Evolutionary conservation across 148 eudicot species (phyloP), one percentile per base, ranked within the genome.

Genomic region (Rhododendron ferrugineum): DNA sequence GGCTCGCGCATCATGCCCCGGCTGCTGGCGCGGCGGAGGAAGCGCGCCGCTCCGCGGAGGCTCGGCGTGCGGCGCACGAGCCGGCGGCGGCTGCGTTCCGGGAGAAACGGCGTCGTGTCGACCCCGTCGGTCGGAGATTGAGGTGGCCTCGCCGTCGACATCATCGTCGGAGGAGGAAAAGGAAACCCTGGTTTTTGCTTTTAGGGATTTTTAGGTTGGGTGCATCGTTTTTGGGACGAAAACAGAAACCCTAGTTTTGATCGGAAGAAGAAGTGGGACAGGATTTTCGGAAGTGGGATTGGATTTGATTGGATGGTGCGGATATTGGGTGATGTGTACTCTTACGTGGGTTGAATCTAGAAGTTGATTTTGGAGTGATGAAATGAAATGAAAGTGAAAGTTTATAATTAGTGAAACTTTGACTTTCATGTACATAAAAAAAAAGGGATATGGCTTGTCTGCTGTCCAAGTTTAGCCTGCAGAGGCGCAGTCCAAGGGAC

Each of bases 1-100:
- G 92, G 94, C 84, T 92, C 94, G 44, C 95, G 90, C 87, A 94
- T 88, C 88, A 89, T 66, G 23, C 93, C 72, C 3, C 95, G 95
- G 86, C 93, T 92, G 84, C 91, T 88, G 46, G 92, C 92, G 3
- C 89, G 89, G 11, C 95, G 92, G 85, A 92, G 91, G 78, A 95
- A 87, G 34, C 93, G 89, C 34, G 98, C 96, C 0, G 93, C 95
- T 68, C 91, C 91, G 32, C 91, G 90, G 79, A 94, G 88, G 49
- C 91, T 84, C 10, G 94, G 90, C 11, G 92, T 28, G 1, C 89
- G 88, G 64, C 88, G 85, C 73, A 81, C n/a, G 82, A 90, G 84
- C 2, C 86, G 88, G 56, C 85, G 91, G 70, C 84, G 80, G 26
- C 79, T 82, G 83, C 58, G 87, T 72, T 78, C 82, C 3, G 73